These are phyloP conservation scores for Cryptococcus wingfieldii DNA, from an alignment of 1,284 basidiomycete genomes.

Conservation along the genomic window DNA sequence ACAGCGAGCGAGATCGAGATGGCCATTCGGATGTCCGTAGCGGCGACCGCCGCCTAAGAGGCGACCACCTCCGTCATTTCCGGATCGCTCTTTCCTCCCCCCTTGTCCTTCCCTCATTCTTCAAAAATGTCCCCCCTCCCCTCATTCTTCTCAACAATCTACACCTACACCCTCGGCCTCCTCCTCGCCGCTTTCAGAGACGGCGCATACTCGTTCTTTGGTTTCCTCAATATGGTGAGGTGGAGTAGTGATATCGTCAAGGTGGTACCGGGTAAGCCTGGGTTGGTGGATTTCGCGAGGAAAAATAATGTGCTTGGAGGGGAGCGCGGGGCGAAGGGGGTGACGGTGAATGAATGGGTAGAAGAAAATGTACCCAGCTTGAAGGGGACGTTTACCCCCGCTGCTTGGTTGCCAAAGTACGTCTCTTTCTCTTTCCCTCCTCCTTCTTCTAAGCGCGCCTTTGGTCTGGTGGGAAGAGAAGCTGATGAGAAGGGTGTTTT, in stretches of 20 bases:
- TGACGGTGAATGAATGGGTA: conserved; percentile 29
- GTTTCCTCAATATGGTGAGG: conserved; percentile 36
- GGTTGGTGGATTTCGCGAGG: conserved; percentile 3
- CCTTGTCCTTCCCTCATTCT: too few species aligned
- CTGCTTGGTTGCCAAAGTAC: conserved; percentile 49
- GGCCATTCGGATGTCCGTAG: too few species aligned
- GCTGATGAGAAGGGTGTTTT: background rate
- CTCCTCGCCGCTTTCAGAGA: conserved; percentile 20
- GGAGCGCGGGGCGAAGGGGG: background rate
- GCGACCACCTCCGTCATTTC: too few species aligned
- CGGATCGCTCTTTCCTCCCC: fast-evolving
- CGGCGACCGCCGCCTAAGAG: too few species aligned
- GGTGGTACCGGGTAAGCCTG: conserved; percentile 25
- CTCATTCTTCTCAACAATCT: background rate
- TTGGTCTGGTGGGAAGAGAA: too few species aligned
- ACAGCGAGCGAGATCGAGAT: too few species aligned
- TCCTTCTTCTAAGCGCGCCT: too few species aligned
- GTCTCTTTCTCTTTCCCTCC: conserved; percentile 3
- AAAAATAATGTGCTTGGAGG: too few species aligned
- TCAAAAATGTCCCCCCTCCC: background rate
- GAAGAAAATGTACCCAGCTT: conserved; percentile 41
- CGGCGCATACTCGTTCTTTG: conserved; percentile 29
- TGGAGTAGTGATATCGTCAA: conserved; percentile 42
- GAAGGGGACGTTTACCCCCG: conserved; percentile 43
- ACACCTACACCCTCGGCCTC: conserved; percentile 1